phyloP scores from a whole-genome alignment of 257 asterid genomes.

The Apocynum venetum region DNA sequence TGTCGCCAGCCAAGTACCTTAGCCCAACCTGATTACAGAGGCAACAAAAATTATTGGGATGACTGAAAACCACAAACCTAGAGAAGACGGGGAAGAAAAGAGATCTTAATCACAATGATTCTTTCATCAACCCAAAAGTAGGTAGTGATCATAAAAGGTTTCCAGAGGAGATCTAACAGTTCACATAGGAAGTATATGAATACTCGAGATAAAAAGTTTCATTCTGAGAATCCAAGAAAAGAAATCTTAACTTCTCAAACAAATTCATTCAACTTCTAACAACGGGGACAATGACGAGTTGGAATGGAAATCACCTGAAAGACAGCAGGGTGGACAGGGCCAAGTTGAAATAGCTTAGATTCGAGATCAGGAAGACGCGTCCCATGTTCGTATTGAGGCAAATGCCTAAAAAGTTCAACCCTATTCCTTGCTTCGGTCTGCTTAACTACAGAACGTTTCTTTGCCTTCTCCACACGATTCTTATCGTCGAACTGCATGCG shows the following conservation, averaged over 20 bases:
- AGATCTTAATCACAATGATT: neutral
- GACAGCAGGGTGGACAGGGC: slow-evolving; percentile 77
- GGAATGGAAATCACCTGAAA: slow-evolving; percentile 45
- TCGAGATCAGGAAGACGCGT: slow-evolving; percentile 64
- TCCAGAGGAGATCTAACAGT: slow-evolving; percentile 1
- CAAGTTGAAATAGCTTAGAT: slow-evolving; percentile 67
- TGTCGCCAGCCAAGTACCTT: slow-evolving; percentile 78
- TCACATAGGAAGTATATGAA: neutral
- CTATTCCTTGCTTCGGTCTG: slow-evolving; percentile 80
- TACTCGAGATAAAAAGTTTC: neutral
- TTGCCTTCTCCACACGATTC: slow-evolving; percentile 86
- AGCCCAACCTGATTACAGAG: slow-evolving; percentile 68
- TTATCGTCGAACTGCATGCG: slow-evolving; percentile 96
- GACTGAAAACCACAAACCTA: neutral
- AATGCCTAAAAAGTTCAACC: slow-evolving; percentile 93
- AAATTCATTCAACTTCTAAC: neutral
- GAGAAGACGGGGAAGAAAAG: neutral
- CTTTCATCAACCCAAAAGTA: neutral
- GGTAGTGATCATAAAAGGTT: neutral
- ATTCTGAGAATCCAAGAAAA: neutral
- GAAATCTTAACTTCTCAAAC: neutral
- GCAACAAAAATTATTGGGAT: slow-evolving; percentile 13
- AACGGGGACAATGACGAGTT: neutral
- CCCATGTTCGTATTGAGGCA: slow-evolving; percentile 92
- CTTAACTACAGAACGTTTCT: slow-evolving; percentile 83